Evolutionary conservation across 2,329 filamentous ascomycete genomes (phyloP).

Genomic region (Colletotrichum coccodes): DNA sequence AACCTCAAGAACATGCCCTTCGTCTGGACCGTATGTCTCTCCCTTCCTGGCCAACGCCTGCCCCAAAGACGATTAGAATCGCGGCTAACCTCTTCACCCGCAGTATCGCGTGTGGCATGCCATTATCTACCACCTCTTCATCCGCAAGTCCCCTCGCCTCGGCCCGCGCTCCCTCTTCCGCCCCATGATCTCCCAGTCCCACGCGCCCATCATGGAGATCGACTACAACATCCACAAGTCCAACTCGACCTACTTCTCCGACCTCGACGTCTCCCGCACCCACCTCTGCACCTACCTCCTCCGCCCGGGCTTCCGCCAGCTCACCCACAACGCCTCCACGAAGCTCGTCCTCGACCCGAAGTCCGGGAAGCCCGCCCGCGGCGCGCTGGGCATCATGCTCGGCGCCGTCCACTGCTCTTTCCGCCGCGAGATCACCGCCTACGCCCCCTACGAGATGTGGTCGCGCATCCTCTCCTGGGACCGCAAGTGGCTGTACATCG

Average conservation of each 20-base stretch:
- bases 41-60: neutral
- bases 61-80: neutral
- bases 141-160: conserved; percentile 59
- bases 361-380: conserved; percentile 59
- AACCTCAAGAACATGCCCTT: conserved; percentile 82
- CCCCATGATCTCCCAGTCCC: conserved; percentile 73
- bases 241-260: conserved; percentile 87
- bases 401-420: conserved; percentile 81
- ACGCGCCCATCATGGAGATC: conserved; percentile 78
- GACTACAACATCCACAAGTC: conserved; percentile 90
- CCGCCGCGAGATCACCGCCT: conserved; percentile 77
- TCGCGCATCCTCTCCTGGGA: conserved; percentile 79
- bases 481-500: conserved; percentile 82
- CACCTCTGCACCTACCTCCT: conserved; percentile 80
- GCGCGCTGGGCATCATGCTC: conserved; percentile 71
- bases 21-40: conserved; percentile 75
- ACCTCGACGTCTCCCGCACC: conserved; percentile 85
- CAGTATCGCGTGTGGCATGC: conserved; percentile 69
- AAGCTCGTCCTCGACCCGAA: conserved; percentile 61
- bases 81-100: neutral
- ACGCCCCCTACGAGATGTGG: conserved; percentile 79
- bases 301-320: conserved; percentile 64
- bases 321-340: conserved; percentile 59
- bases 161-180: conserved; percentile 76
- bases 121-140: conserved; percentile 63